These are phyloP conservation scores for Udeniomyces megalosporus DNA, from an alignment of 768 basidiomycete genomes.

Conservation along the genomic window DNA sequence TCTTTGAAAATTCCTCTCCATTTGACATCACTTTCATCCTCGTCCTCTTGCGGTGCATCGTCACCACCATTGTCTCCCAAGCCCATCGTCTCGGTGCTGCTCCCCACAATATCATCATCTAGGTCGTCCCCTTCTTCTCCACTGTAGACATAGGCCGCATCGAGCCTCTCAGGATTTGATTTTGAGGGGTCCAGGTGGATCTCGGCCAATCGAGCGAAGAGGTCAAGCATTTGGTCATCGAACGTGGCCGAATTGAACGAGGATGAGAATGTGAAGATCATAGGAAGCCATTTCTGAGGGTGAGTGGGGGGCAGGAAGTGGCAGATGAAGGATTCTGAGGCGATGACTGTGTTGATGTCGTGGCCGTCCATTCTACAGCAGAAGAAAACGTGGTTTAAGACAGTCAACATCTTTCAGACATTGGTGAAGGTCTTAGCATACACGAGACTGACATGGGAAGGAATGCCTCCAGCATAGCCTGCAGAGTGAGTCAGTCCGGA, in stretches of 20 bases:
- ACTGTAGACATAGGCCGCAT: conserved; percentile 5
- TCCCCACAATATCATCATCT: conserved; percentile 14
- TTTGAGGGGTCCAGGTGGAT: conserved; percentile 47
- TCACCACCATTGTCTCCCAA: conserved; percentile 11
- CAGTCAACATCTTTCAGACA: too few relatives aligned
- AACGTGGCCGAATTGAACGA: conserved; percentile 75
- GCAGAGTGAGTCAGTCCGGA: too few relatives aligned
- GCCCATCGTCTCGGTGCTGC: conserved; percentile 16
- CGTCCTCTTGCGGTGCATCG: background rate
- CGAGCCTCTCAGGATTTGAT: conserved; percentile 10
- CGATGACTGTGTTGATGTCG: conserved; percentile 42
- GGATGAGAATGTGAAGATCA: conserved; percentile 66
- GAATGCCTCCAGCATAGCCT: conserved; percentile 79
- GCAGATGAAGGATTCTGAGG: conserved; percentile 68
- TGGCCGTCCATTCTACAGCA: conserved; percentile 44
- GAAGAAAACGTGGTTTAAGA: too few relatives aligned
- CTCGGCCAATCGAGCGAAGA: conserved; percentile 59
- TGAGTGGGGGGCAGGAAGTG: conserved; percentile 73
- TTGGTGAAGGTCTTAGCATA: too few relatives aligned
- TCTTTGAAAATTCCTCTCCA: conserved; percentile 37
- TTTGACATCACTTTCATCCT: background rate
- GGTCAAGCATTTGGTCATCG: conserved; percentile 76
- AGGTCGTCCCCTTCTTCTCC: conserved; percentile 24
- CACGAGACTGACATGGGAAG: conserved; percentile 37
- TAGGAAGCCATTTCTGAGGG: conserved; percentile 59